Base-by-base conservation (phyloP, 2,329 filamentous ascomycete species). In the Sporothrix inflata region DNA sequence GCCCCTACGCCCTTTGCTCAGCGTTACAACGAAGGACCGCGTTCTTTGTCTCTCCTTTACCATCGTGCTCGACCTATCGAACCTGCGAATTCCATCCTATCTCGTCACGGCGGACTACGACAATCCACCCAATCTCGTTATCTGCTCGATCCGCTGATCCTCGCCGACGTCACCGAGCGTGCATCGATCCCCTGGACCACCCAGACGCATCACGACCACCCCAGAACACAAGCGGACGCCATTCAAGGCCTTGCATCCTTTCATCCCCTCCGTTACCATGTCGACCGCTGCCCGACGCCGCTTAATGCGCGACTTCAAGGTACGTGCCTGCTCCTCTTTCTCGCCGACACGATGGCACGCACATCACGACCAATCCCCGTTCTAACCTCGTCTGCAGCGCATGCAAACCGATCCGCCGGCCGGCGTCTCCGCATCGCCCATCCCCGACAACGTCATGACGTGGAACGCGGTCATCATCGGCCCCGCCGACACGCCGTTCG, bases 231-330 rank as follows among this genome's bases (percentile, higher is more conserved):
- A 60, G 6, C 55, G 11, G 38, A 27, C 60, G 5, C 4, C 47
- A 19, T 24, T 12, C 7, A 24, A 42, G 1, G 2, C 34, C 19
- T 8, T 30, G 0, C 24, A 11, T 45, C 16, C n/a, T 51, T 24
- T 7, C 8, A 19, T 12, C 1, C 51, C 38, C 40, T 6, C 16
- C 45, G 5, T 16, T 68, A 80, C 67, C 73, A 86, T 82, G 95
- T 98, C 95, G 78, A 98, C 96, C 75, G 92, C 95, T 77, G 96
- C 96, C 77, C 92, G 96, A 81, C 93, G 96, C 81, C 94, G 96
- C 81, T 87, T 99, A 82, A 98, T 99, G 96, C 93, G 96, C 82
- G 96, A 98, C 86, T 98, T 98, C 89, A 98, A 98, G 92, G 94
- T 97, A 71, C 12, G 75, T 75, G 42, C 2, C 42, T 12, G 42